A percentile compares a stretch with the other conserved stretches of the same genome.
These are phyloP conservation scores for Bolboschoenus planiculmis DNA, from an alignment of 176 grass and related monocot species.

Conservation along the genomic window DNA sequence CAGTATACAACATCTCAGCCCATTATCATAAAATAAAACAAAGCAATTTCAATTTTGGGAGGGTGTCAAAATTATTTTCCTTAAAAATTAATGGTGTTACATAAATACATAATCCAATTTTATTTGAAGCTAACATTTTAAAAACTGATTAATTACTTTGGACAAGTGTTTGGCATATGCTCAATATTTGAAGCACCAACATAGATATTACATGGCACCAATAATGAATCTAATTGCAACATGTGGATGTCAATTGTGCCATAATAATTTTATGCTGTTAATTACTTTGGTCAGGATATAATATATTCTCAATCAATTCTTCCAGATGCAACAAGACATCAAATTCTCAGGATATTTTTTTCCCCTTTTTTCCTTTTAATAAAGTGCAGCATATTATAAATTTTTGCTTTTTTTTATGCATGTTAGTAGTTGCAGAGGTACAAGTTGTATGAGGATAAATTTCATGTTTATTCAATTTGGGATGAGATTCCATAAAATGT, in stretches of 20 bases:
- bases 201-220: background rate
- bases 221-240: background rate
- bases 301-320: slow-evolving; percentile 5
- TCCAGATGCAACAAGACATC: background rate
- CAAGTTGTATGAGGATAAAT: background rate
- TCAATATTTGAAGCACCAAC: background rate
- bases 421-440: background rate
- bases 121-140: background rate
- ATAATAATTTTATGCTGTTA: background rate
- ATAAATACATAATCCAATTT: background rate
- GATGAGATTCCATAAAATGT: background rate
- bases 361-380: background rate
- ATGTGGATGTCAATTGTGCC: background rate
- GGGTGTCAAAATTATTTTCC: background rate
- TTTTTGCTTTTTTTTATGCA: background rate
- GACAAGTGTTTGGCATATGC: background rate
- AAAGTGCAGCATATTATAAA: background rate
- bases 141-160: background rate
- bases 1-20: no score
- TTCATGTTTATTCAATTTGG: background rate
- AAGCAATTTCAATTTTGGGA: no score
- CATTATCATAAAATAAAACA: background rate
- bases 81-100: background rate
- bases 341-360: background rate
- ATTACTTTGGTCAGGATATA: background rate